Evolutionary conservation across 2,329 filamentous ascomycete genomes (phyloP).

Genomic region (Metarhizium robertsii): DNA sequence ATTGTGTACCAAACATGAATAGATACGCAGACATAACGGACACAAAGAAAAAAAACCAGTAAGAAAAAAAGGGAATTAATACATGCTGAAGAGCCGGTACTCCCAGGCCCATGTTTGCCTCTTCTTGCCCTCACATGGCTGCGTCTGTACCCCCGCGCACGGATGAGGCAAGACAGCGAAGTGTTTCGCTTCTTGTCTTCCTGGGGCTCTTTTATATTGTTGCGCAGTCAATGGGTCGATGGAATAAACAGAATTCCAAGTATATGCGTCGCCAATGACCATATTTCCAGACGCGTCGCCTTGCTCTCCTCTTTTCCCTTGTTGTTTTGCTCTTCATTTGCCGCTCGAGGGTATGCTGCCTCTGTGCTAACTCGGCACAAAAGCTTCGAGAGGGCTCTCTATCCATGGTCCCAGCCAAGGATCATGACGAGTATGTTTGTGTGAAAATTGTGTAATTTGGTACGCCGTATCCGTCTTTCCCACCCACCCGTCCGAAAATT

Average conservation of each 20-base stretch:
- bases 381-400: neutral
- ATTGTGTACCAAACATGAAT: neutral
- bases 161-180: neutral
- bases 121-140: constrained; percentile 6
- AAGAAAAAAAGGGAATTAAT: constrained; percentile 35
- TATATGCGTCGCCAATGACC: neutral
- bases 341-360: neutral
- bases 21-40: constrained; percentile 8
- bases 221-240: neutral
- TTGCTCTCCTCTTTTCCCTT: neutral
- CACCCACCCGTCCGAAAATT: neutral
- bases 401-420: constrained; percentile 1
- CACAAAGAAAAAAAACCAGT: constrained; percentile 14
- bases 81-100: constrained; percentile 34
- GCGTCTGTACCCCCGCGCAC: neutral
- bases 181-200: neutral
- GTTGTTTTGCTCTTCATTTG: neutral
- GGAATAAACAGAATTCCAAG: neutral
- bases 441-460: neutral
- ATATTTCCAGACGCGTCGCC: neutral
- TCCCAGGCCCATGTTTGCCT: constrained; percentile 16
- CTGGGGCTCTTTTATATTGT: neutral
- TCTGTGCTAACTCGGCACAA: neutral
- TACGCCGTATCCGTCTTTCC: constrained; percentile 1
- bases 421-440: constrained; percentile 1